These are phyloP conservation scores for Elasticomyces elasticus DNA, from an alignment of 495 filamentous ascomycete genomes.

Conservation along the genomic window DNA sequence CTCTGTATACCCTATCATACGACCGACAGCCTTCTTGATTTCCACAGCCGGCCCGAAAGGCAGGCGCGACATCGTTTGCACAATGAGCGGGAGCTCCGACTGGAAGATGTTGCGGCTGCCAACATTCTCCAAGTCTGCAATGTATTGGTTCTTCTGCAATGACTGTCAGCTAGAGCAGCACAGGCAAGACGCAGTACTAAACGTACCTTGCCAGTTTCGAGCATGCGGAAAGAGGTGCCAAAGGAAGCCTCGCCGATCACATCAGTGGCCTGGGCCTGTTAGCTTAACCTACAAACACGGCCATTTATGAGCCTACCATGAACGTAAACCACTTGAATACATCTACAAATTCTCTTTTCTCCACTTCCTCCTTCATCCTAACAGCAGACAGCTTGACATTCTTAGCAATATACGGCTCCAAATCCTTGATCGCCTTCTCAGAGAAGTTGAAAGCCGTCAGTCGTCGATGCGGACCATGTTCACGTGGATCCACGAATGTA, in stretches of 20 bases:
- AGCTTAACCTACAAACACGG: too few relatives aligned
- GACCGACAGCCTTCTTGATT: background rate
- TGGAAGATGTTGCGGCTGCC: background rate
- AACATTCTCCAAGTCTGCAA: background rate
- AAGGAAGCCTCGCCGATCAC: constrained; percentile 3
- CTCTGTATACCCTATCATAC: background rate
- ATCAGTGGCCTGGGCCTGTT: background rate
- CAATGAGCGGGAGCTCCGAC: background rate
- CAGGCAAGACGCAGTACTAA: background rate
- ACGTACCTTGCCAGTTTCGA: constrained; percentile 18
- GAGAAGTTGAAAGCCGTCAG: constrained; percentile 11
- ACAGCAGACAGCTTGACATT: constrained; percentile 13
- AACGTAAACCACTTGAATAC: constrained; percentile 22
- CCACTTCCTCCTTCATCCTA: constrained; percentile 16
- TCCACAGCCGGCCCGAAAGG: background rate
- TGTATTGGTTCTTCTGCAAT: background rate
- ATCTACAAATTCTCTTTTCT: constrained; percentile 7
- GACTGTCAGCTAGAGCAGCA: background rate
- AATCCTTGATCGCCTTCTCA: constrained; percentile 4
- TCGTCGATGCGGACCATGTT: constrained; percentile 12
- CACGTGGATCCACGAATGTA: constrained; percentile 12
- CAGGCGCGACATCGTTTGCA: background rate
- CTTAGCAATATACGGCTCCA: constrained; percentile 10
- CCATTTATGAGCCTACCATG: constrained; percentile 11
- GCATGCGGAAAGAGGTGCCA: constrained; percentile 16